Percentiles rank a stretch among this genome's conserved stretches.
These are phyloP conservation scores for Trichoderma polysporum DNA, from an alignment of 2,329 filamentous ascomycete species.

Conservation along the genomic window DNA sequence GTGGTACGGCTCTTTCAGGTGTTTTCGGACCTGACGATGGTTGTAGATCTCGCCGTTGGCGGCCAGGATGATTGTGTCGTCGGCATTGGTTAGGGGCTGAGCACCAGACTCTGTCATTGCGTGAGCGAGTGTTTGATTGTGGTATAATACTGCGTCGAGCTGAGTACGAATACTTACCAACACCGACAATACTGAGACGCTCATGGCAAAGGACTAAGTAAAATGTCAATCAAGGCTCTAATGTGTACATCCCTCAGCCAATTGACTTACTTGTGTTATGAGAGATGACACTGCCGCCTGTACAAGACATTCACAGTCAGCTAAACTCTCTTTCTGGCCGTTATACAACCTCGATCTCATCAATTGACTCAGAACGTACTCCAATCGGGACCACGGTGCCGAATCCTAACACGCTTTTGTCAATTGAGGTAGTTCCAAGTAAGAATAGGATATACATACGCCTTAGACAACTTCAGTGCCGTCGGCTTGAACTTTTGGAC, in stretches of 20 bases:
- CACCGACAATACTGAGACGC: constrained; percentile 94
- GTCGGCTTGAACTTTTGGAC: constrained; percentile 95
- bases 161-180: constrained; percentile 61
- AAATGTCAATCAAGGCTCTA: constrained; percentile 30
- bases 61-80: constrained; percentile 82
- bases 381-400: constrained; percentile 98
- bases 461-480: constrained; percentile 89
- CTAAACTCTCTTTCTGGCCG: not conserved
- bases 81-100: constrained; percentile 90
- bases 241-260: not conserved
- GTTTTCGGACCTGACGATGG: constrained; percentile 91
- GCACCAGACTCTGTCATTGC: constrained; percentile 75
- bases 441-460: constrained; percentile 57
- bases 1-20: constrained; percentile 77
- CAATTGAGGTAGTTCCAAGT: constrained; percentile 6
- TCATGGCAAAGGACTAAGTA: constrained; percentile 87
- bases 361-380: constrained; percentile 60
- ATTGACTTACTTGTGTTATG: constrained; percentile 81
- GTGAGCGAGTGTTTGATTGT: constrained; percentile 23
- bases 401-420: constrained; percentile 59
- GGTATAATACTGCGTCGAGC: not conserved
- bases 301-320: constrained; percentile 19
- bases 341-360: not conserved
- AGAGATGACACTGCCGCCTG: constrained; percentile 83
- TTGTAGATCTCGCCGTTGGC: constrained; percentile 99